Evolutionary conservation across 306 rosid genomes (phyloP), one percentile per base, ranked within the genome.

Genomic region (Quillaja saponaria): DNA sequence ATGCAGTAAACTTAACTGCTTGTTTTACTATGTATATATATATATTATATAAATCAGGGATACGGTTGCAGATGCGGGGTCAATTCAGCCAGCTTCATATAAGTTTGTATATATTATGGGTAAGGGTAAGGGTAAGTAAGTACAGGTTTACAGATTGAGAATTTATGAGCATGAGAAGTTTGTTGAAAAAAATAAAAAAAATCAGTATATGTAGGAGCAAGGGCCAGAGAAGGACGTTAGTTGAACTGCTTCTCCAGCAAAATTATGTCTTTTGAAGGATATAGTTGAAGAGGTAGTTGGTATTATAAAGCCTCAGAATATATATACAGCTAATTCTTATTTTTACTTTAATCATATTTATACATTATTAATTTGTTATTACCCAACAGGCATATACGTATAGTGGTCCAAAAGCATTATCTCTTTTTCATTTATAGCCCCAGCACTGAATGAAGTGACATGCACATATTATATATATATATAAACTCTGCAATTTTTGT

Each of bases 241-340:
- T 78, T 80, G 80, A 80, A 65, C 81, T 16, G 74, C 58, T 76
- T 73, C 60, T 74, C 68, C 88, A 68, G 81, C 85, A 49, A 73
- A 70, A 55, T 82, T 75, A 78, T 72, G 48, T 70, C 16, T 34
- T 37, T 63, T 34, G 69, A 59, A 74, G 40, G 54, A 58, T 71
- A 39, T 67, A 72, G 86, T 82, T 72, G 72, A 5, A 15, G 63
- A 64, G 31, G 88, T 80, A 4, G 91, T 78, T 84, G 90, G 78
- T 34, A 65, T 71, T 77, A 55, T 83, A 63, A 83, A 77, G 73
- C 57, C 77, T 49, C 4, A 25, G 2, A 25, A 1, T 25, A 25
- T 25, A 25, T 4, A 25, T 4, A 25, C 31, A 25, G 31, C 31
- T 25, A 2, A 25, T 25, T 25, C 31, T 1, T 25, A 25, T 25